phyloP scores from a whole-genome alignment of 805 yeast genomes.

The Torulaspora gathmanii region DNA sequence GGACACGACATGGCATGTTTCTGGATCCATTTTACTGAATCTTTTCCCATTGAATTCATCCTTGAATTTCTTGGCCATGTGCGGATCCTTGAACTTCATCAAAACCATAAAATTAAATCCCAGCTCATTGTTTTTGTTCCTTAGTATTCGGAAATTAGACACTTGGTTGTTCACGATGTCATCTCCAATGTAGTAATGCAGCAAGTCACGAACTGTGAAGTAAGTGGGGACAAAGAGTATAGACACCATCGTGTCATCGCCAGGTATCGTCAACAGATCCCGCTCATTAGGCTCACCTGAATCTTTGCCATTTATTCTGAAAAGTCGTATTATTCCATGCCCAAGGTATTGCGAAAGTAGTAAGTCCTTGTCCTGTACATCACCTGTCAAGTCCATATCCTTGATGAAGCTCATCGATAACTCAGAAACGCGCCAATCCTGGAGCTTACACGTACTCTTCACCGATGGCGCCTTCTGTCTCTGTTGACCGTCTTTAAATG shows the following conservation, averaged over 20 bases:
- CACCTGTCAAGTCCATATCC: conserved; percentile 6
- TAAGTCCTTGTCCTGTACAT: conserved; percentile 16
- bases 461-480: neutral
- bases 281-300: conserved; percentile 16
- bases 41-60: conserved; percentile 62
- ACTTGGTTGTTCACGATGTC: conserved; percentile 49
- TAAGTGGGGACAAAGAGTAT: conserved; percentile 85
- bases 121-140: conserved; percentile 54
- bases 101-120: conserved; percentile 61
- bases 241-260: conserved; percentile 65
- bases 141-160: conserved; percentile 67
- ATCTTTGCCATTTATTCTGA: conserved; percentile 45
- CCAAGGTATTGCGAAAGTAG: conserved; percentile 60
- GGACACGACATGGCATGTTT: conserved; percentile 69
- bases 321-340: conserved; percentile 67
- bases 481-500: conserved; percentile 7
- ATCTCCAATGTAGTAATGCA: conserved; percentile 67
- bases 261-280: conserved; percentile 34
- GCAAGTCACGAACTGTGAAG: conserved; percentile 75
- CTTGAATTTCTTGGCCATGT: conserved; percentile 60
- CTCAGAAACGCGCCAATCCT: conserved; percentile 22
- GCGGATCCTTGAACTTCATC: conserved; percentile 60
- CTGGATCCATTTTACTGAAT: conserved; percentile 87
- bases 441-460: neutral
- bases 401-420: conserved; percentile 5